Evolutionary conservation across 805 yeast species (phyloP), one percentile per base, ranked within the genome.

Genomic region (Candida hungchunana): DNA sequence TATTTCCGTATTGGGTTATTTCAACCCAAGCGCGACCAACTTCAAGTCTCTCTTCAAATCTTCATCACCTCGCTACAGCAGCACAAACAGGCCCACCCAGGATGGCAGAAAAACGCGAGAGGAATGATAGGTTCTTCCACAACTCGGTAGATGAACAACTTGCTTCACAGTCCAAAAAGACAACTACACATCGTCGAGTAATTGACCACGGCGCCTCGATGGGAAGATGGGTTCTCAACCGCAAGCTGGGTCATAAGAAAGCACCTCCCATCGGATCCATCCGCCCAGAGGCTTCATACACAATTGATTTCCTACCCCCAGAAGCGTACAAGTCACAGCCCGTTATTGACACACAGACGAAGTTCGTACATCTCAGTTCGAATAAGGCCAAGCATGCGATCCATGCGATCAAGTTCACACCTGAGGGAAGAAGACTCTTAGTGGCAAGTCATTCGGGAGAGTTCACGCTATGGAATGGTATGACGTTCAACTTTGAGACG

Each of bases 401-500:
- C 34, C 84, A 86, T 50, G 80, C 89, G 2, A 79, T 86, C n/a
- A 77, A 75, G 56, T 90, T 97, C 96, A 93, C 98, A 0, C 97
- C 97, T 0, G 97, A 88, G 49, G 97, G 96, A 0, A 69, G 97
- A 48, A 67, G 98, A 48, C 66, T 93, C 33, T 68, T 93, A 18
- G 95, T 94, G 6, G 95, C 95, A 0, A 77, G 90, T 19, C 87
- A 84, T 62, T 77, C 86, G 38, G 99, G 99, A 27, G 99, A 93
- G 58, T 89, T 93, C 61, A 89, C 97, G 10, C 66, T 93, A 30
- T 93, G 97, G 97, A 88, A 89, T 58, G 97, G 97, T 9, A 75
- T 84, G 69, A 82, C 95, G 8, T 93, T 90, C 63, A 87, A 86
- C 56, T 88, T 93, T 56, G 99, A 93, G 58, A 86, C 96, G 36